Evolutionary conservation across 768 basidiomycete genomes (phyloP).

Genomic region (Termitomyces sp.): DNA sequence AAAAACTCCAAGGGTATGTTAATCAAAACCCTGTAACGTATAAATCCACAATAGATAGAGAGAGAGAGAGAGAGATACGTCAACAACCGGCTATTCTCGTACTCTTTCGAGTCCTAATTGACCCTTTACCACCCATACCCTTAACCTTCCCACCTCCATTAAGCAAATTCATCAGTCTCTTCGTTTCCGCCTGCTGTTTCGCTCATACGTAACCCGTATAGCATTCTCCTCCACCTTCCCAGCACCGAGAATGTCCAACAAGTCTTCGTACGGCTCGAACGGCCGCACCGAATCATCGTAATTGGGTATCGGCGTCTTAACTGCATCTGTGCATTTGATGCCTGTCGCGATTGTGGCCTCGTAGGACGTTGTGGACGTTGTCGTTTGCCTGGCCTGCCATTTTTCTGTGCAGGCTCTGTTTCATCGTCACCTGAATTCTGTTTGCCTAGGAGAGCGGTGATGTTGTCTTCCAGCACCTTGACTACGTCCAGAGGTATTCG

Average conservation of each 20-base stretch:
- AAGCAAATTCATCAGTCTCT: slow-evolving; percentile 53
- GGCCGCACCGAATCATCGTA: slow-evolving; percentile 21
- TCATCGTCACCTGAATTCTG: too few relatives aligned
- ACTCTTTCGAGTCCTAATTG: slow-evolving; percentile 14
- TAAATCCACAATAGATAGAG: not conserved
- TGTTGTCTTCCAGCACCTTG: too few relatives aligned
- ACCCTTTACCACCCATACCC: slow-evolving; percentile 18
- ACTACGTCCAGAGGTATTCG: too few relatives aligned
- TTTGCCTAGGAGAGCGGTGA: too few relatives aligned
- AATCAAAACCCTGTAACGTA: not conserved
- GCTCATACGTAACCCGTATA: slow-evolving; percentile 62
- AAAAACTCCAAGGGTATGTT: too few relatives aligned
- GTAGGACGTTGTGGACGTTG: slow-evolving; percentile 31
- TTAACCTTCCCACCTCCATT: slow-evolving; percentile 24
- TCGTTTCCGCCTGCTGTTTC: slow-evolving; percentile 53
- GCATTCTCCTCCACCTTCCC: slow-evolving; percentile 39
- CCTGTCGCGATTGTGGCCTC: slow-evolving; percentile 35
- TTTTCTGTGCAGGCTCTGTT: too few relatives aligned
- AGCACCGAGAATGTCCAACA: slow-evolving; percentile 17
- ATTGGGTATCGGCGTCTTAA: slow-evolving; percentile 12
- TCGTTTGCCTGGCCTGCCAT: too few relatives aligned
- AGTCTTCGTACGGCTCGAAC: slow-evolving; percentile 26
- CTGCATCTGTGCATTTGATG: slow-evolving; percentile 27
- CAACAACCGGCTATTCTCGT: slow-evolving; percentile 17
- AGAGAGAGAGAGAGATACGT: not conserved